These are phyloP conservation scores for Blepharisma stoltei DNA, from an alignment of 73 alveolate species.

Conservation along the genomic window DNA sequence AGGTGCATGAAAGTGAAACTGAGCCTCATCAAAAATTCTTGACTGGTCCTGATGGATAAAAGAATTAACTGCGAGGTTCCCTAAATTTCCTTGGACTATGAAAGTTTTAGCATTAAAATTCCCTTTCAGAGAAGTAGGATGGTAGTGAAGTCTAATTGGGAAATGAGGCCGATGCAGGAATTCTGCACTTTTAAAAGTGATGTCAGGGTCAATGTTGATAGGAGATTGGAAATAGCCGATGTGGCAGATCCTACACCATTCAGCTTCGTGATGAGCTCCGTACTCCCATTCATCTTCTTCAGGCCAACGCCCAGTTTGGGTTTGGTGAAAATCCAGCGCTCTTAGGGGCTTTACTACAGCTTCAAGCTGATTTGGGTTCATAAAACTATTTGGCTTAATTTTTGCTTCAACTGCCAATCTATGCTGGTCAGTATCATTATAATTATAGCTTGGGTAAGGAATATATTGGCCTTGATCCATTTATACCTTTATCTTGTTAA, in stretches of 20 bases:
- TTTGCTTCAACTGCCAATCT: too few species aligned
- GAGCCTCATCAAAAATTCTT: conserved; percentile 29
- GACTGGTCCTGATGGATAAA: conserved; percentile 3
- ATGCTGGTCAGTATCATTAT: too few species aligned
- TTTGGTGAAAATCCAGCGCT: too few species aligned
- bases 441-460: too few species aligned
- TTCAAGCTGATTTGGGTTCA: too few species aligned
- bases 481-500: too few species aligned
- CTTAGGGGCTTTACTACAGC: too few species aligned
- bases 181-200: not conserved
- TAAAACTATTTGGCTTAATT: too few species aligned
- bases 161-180: not conserved
- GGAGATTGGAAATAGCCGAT: conserved; percentile 15
- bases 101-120: not conserved
- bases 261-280: not conserved
- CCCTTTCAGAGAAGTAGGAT: not conserved
- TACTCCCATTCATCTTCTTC: conserved; percentile 18
- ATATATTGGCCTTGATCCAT: too few species aligned
- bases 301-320: too few species aligned
- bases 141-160: conserved; percentile 1
- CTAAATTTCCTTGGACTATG: conserved; percentile 9
- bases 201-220: not conserved
- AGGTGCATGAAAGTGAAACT: conserved; percentile 86
- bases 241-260: conserved; percentile 4
- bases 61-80: not conserved